Evolutionary conservation across 306 rosid genomes (phyloP), one percentile per base, ranked within the genome.

Genomic region (Cucurbita maxima): DNA sequence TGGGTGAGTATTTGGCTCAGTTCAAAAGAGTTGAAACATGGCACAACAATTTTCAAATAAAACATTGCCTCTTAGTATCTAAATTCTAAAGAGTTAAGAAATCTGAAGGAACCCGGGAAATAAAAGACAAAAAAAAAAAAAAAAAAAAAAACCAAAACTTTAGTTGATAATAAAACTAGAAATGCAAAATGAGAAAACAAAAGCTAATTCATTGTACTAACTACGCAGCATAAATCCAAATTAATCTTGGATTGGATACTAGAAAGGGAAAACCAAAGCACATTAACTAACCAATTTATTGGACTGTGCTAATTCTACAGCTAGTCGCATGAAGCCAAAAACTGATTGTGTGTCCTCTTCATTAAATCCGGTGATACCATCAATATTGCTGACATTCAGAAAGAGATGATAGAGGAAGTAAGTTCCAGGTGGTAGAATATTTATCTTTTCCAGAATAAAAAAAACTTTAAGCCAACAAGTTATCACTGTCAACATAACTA

Each of bases 281-380:
- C 45, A 45, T 15, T 59, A 84, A 93, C 41, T 56, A 88, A 93
- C 98, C 97, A 40, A 79, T 62, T 82, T 80, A 68, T 80, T 36
- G 22, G 38, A 76, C 48, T 83, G 87, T 70, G 95, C 92, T 83
- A 94, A 74, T 76, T 94, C 85, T 58, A 94, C 73, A 57, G 92
- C 88, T 52, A 82, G 75, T 56, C 76, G 84, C 88, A 91, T 91
- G 81, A 84, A 94, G 83, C 81, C 79, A 54, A 85, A 80, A 76
- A 94, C 78, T 30, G 84, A 78, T 57, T 71, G 82, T 0, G 88
- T 75, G 61, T 91, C 90, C 81, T 83, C 92, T 76, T 84, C 82
- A 5, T 77, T 72, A 82, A 94, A 91, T 72, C 97, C 99, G 56
- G 91, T 81, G 76, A 94, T 88, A 77, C 99, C 99, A 71, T 91